Percentiles rank a stretch among this genome's conserved stretches.
Conservation (phyloP, 345 rosid species). For the Citrus unshiu region DNA sequence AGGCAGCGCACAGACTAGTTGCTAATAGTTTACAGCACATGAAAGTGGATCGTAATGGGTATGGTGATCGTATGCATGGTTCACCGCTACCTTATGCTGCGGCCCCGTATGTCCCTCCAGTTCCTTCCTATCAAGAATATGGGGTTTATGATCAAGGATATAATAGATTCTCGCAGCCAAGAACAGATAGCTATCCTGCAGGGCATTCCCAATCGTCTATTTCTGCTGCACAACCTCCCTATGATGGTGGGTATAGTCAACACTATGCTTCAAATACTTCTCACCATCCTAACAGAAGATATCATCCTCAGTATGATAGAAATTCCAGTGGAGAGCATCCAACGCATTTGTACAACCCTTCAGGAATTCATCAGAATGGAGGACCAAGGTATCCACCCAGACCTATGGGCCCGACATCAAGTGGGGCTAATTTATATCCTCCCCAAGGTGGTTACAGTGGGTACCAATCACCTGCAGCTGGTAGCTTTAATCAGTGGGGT, state of each 20-base stretch:
- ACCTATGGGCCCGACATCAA: slow-evolving; percentile 12
- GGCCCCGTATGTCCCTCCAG: slow-evolving; percentile 25
- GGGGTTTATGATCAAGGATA: slow-evolving; percentile 17
- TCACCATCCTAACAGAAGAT: slow-evolving; percentile 9
- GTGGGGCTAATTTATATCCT: slow-evolving; percentile 1
- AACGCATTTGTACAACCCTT: slow-evolving; percentile 8
- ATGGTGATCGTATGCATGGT: slow-evolving; percentile 27
- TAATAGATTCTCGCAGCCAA: slow-evolving; percentile 17
- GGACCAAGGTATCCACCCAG: slow-evolving; percentile 28
- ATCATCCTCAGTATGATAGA: slow-evolving; percentile 26
- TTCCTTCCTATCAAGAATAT: slow-evolving; percentile 20
- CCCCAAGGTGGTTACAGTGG: slow-evolving; percentile 30
- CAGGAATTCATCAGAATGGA: slow-evolving; percentile 20
- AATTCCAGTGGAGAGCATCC: slow-evolving; percentile 21
- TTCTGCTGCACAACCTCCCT: slow-evolving; percentile 11
- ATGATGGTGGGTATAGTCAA: slow-evolving; percentile 21
- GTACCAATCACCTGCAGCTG: slow-evolving; percentile 32
- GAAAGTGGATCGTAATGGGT: slow-evolving; percentile 27
- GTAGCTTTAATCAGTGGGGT: slow-evolving; percentile 29
- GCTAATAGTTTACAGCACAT: slow-evolving; percentile 50
- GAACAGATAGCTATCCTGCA: slow-evolving; percentile 20
- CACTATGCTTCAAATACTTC: not conserved
- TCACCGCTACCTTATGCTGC: slow-evolving; percentile 28
- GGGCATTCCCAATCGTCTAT: slow-evolving; percentile 3
- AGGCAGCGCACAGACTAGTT: slow-evolving; percentile 69